A percentile compares a stretch with the other conserved stretches of the same genome.
These are phyloP conservation scores for Trichoderma sp. DNA, from an alignment of 2,329 filamentous ascomycete species.

Conservation along the genomic window DNA sequence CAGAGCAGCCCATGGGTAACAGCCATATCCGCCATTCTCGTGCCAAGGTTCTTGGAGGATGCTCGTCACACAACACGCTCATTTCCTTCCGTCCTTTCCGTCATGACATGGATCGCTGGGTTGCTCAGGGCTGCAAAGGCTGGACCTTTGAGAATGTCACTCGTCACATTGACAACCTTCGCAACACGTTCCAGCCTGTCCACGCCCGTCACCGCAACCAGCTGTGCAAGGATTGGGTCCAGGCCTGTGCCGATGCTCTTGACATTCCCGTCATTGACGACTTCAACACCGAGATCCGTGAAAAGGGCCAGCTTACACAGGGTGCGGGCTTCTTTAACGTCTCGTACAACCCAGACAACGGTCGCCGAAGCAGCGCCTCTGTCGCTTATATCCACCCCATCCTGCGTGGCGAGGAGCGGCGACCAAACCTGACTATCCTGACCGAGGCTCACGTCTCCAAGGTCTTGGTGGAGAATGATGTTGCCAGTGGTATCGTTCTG, in stretches of 20 bases:
- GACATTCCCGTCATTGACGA: slow-evolving; percentile 79
- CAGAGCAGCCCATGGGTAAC: slow-evolving; percentile 89
- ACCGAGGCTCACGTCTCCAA: slow-evolving; percentile 87
- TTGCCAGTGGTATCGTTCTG: slow-evolving; percentile 73
- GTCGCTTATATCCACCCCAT: slow-evolving; percentile 94
- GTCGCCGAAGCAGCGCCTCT: slow-evolving; percentile 79
- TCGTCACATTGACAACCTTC: slow-evolving; percentile 77
- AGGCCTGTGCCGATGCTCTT: slow-evolving; percentile 75
- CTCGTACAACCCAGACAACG: slow-evolving; percentile 87
- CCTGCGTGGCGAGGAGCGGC: slow-evolving; percentile 76
- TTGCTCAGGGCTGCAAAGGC: slow-evolving; percentile 75
- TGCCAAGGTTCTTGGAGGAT: slow-evolving; percentile 88
- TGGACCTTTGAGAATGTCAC: slow-evolving; percentile 88
- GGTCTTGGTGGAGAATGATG: slow-evolving; percentile 69
- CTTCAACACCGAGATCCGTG: slow-evolving; percentile 82
- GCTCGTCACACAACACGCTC: slow-evolving; percentile 90
- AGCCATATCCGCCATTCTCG: slow-evolving; percentile 89
- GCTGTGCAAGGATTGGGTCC: slow-evolving; percentile 87
- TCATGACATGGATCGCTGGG: slow-evolving; percentile 85
- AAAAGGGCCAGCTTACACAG: slow-evolving; percentile 69
- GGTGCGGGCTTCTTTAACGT: slow-evolving; percentile 90
- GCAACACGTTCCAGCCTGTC: slow-evolving; percentile 88
- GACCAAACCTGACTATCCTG: slow-evolving; percentile 81
- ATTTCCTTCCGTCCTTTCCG: slow-evolving; percentile 92
- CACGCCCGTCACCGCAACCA: slow-evolving; percentile 85